Conservation (phyloP, 129 eudicot genomes). For the Tagetes patula region DNA sequence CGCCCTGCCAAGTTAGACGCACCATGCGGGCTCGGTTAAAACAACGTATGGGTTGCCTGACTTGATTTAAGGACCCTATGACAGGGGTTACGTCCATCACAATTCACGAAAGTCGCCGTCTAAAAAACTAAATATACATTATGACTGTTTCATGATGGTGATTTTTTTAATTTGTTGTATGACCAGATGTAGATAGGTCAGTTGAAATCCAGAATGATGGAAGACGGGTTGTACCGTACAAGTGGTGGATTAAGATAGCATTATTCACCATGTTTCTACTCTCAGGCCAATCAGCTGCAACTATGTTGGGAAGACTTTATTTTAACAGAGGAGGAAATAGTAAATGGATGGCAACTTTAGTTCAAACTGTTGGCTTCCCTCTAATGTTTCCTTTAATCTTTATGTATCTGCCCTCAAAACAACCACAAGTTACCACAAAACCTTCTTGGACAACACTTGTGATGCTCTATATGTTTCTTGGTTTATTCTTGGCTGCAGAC, state of each 20-base stretch:
- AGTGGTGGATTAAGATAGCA: slow-evolving; percentile 38
- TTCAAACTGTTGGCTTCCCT: slow-evolving; percentile 40
- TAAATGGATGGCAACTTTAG: slow-evolving; percentile 44
- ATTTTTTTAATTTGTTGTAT: neutral
- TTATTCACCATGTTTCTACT: slow-evolving; percentile 33
- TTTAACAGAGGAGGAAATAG: slow-evolving; percentile 41
- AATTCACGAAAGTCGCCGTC: too few species aligned
- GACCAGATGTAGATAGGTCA: slow-evolving; percentile 1
- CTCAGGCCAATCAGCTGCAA: slow-evolving; percentile 37
- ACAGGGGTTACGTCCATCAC: too few species aligned
- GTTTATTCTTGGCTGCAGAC: slow-evolving; percentile 34
- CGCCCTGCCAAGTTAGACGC: too few species aligned
- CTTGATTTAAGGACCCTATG: too few species aligned
- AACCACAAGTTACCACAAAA: slow-evolving; percentile 12
- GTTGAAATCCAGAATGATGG: slow-evolving; percentile 19
- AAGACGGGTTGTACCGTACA: slow-evolving; percentile 26
- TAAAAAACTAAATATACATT: too few species aligned
- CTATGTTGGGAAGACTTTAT: slow-evolving; percentile 38
- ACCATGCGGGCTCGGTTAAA: too few species aligned
- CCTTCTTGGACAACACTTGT: slow-evolving; percentile 22
- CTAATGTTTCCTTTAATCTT: slow-evolving; percentile 26
- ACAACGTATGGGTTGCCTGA: too few species aligned
- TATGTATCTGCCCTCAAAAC: slow-evolving; percentile 23
- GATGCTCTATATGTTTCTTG: slow-evolving; percentile 28
- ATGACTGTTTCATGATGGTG: too few species aligned